Conservation (phyloP, 345 rosid genomes). For the Zanthoxylum bungeanum region DNA sequence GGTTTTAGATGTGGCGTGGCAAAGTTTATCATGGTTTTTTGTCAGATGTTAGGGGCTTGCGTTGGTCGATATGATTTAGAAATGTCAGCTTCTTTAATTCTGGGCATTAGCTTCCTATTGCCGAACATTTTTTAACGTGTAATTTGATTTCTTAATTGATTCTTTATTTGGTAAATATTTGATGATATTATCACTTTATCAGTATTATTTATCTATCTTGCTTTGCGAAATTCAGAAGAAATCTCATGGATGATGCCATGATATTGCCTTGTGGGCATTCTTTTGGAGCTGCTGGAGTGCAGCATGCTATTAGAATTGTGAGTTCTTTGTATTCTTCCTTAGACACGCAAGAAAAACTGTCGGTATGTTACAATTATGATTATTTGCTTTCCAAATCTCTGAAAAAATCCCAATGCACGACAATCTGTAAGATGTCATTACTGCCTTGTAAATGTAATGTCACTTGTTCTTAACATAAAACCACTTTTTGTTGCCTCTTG, state of each 20-base stretch:
- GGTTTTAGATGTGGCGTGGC: no score
- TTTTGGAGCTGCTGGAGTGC: slow-evolving; percentile 70
- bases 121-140: no score
- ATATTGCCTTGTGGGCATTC: slow-evolving; percentile 98
- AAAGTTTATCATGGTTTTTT: no score
- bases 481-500: neutral
- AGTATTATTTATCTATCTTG: slow-evolving; percentile 12
- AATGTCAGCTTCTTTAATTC: no score
- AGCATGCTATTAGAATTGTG: slow-evolving; percentile 57
- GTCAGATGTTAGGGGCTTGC: no score
- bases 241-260: slow-evolving; percentile 85
- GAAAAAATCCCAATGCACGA: neutral
- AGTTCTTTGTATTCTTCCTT: slow-evolving; percentile 18
- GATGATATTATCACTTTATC: no score
- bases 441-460: neutral
- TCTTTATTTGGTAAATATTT: no score
- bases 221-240: slow-evolving; percentile 53
- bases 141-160: no score
- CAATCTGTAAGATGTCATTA: neutral
- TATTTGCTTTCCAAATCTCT: neutral
- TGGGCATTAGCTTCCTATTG: no score
- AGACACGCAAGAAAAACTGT: neutral
- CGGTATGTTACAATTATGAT: neutral
- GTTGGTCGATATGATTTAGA: no score
- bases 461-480: neutral